Conservation (phyloP, 2,329 filamentous ascomycete species). For the Verticillium zaregamsianum region DNA sequence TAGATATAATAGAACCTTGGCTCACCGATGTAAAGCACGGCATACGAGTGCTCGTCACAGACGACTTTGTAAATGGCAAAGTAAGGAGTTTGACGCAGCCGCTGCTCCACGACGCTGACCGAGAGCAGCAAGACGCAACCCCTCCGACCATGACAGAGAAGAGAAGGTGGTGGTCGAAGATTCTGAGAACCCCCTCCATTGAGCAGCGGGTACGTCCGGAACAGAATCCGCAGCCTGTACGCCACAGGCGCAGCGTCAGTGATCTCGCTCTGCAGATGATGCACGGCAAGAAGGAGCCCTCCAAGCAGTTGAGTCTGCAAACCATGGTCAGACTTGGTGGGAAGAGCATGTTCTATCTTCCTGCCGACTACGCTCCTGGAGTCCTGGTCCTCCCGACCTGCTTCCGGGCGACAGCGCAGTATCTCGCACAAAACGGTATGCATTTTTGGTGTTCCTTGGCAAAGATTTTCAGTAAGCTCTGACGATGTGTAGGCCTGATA, state of each 20-base stretch:
- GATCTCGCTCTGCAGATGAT: conserved; percentile 46
- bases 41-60: conserved; percentile 35
- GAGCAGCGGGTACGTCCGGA: neutral
- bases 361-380: conserved; percentile 52
- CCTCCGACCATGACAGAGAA: conserved; percentile 19
- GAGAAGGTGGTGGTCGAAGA: conserved; percentile 31
- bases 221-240: conserved; percentile 12
- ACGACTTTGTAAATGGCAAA: conserved; percentile 23
- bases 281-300: conserved; percentile 35
- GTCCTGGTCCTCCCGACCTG: conserved; percentile 60
- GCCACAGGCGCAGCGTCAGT: conserved; percentile 46
- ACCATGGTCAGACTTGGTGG: conserved; percentile 61
- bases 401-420: conserved; percentile 61
- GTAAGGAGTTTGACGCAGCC: neutral
- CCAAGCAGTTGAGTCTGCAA: conserved; percentile 48
- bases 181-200: conserved; percentile 24
- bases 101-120: neutral
- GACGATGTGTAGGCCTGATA: conserved; percentile 24
- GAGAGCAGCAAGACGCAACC: conserved; percentile 1
- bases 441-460: neutral
- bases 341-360: conserved; percentile 57
- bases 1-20: neutral
- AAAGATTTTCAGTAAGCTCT: conserved; percentile 3
- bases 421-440: conserved; percentile 56
- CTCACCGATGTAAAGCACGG: conserved; percentile 43